Evolutionary conservation across 495 filamentous ascomycete genomes (phyloP), one percentile per base, ranked within the genome.

Genomic region (Chaetomium cochliodes): DNA sequence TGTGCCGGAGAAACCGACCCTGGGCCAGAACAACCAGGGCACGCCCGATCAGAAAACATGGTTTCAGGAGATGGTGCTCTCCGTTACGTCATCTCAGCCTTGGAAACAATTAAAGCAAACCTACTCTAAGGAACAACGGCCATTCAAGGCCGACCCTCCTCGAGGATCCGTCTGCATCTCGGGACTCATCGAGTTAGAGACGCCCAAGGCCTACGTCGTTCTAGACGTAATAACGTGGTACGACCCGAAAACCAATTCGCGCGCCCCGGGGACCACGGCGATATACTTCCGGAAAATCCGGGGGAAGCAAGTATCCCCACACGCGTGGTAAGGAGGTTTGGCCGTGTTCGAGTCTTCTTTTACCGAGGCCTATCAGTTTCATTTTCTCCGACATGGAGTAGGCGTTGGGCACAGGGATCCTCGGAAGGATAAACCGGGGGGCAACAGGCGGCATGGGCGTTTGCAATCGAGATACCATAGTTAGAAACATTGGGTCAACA

Each of bases 141-240:
- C 77, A 0, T 67, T 74, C n/a, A 56, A 42, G 15, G 58, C 71
- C 3, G 73, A 82, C 28, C 82, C 87, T 42, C 86, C 84, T 12
- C 81, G 87, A 26, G 91, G 91, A 2, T 81, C 81, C 26, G 83
- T 93, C 57, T 72, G 83, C 18, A 78, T 93, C 23, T 76, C 75
- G 22, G 91, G 91, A 0, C 76, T 90, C 2, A 82, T 96, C 0
- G 87, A 88, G 59, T 54, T 93, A 2, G 77, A 81, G 33, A 86
- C 88, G 1, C 71, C 82, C 0, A 83, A 77, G 56, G 87, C 66
- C 8, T 58, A 62, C 25, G 16, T 79, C 22, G 69, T 69, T 3
- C 22, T 79, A 16, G 76, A 77, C 44, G 71, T 69, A 0, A 1
- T 62, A 50, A 68, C 37, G 8, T 78, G 74, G 70, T 78, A 70